Evolutionary conservation across 805 yeast species (phyloP).

Genomic region (Pichia rugopelliculosa): DNA sequence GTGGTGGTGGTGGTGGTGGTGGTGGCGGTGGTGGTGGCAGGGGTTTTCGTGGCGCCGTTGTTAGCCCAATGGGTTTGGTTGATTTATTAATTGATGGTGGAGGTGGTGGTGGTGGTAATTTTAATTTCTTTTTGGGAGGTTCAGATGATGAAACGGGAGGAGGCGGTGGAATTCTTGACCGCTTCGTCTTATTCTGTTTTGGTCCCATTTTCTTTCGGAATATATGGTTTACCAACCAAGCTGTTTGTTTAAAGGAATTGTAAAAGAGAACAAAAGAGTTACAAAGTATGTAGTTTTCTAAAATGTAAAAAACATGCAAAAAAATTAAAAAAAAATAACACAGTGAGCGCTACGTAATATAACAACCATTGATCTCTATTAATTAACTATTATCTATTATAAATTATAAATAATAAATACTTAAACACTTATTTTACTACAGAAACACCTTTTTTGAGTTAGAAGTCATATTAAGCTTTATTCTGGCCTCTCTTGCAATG

Average conservation of each 20-base stretch:
- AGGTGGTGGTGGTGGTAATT: conserved; percentile 10
- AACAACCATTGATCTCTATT: no score
- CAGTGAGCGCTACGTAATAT: neutral
- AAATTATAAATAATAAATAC: neutral
- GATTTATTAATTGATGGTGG: neutral
- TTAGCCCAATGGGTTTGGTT: neutral
- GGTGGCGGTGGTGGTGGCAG: conserved; percentile 12
- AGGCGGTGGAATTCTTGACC: conserved; percentile 6
- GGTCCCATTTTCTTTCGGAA: conserved; percentile 6
- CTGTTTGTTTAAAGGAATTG: neutral
- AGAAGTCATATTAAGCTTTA: conserved; percentile 31
- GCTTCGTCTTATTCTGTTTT: conserved; percentile 2
- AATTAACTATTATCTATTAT: no score
- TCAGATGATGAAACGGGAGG: neutral
- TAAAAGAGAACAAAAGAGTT: neutral
- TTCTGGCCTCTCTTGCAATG: conserved; percentile 71
- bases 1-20: neutral
- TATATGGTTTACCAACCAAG: neutral
- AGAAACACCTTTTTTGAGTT: neutral
- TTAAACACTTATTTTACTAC: neutral
- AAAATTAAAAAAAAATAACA: neutral
- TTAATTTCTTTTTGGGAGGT: conserved; percentile 5
- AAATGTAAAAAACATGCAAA: neutral
- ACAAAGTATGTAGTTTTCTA: neutral
- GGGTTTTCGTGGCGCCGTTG: conserved; percentile 1